Conservation (phyloP, 495 filamentous ascomycete genomes). For the Penicillium silybi region DNA sequence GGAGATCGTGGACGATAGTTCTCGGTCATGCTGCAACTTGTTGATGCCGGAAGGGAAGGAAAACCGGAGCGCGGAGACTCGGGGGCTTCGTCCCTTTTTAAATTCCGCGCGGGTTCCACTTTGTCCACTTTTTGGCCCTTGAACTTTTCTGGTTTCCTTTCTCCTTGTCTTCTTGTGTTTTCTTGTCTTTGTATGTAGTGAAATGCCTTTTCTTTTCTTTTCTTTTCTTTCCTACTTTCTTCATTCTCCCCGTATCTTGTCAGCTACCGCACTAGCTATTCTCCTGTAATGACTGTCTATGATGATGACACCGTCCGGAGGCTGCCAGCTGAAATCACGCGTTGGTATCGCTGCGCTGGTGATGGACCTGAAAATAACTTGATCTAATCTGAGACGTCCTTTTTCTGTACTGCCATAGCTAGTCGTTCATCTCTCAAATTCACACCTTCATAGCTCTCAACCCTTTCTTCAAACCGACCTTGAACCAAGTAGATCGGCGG, state of each 20-base stretch:
- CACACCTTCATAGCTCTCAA: background rate
- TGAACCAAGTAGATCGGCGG: slow-evolving; percentile 9
- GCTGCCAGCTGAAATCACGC: slow-evolving; percentile 27
- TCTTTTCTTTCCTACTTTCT: slow-evolving; percentile 4
- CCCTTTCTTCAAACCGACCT: background rate
- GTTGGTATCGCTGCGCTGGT: slow-evolving; percentile 42
- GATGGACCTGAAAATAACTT: slow-evolving; percentile 50
- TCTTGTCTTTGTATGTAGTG: background rate
- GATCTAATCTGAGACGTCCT: slow-evolving; percentile 53
- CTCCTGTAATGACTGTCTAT: slow-evolving; percentile 18
- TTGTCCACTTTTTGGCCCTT: slow-evolving; percentile 13
- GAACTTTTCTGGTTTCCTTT: slow-evolving; percentile 4
- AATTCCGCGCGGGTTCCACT: slow-evolving; percentile 17
- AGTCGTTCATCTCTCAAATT: background rate
- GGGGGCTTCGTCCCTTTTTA: slow-evolving; percentile 31
- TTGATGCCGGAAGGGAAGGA: background rate
- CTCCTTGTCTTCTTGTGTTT: slow-evolving; percentile 14
- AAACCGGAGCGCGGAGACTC: background rate
- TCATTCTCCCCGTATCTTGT: slow-evolving; percentile 2
- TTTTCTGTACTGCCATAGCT: background rate
- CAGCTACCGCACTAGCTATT: too few relatives aligned
- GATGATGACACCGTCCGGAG: slow-evolving; percentile 44
- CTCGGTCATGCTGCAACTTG: slow-evolving; percentile 23
- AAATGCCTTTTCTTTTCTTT: slow-evolving; percentile 3
- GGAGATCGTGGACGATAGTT: slow-evolving; percentile 30